Percentiles rank a stretch among this genome's conserved stretches.
Evolutionary conservation across 2,329 filamentous ascomycete species (phyloP).

Genomic region (Fusarium phyllophilum): DNA sequence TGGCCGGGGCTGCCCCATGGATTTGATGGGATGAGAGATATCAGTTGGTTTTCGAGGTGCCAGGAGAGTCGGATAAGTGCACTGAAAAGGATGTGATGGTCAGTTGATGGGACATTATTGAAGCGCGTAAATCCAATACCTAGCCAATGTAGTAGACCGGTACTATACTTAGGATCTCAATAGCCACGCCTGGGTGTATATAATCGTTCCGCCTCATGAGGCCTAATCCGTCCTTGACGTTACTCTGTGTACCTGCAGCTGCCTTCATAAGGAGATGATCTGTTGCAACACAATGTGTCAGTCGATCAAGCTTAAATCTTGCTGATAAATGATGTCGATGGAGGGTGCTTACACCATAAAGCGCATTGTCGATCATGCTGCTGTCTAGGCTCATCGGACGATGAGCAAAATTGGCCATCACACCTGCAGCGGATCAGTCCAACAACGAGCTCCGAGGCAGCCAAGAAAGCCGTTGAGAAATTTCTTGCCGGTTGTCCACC

Average conservation of each 20-base stretch:
- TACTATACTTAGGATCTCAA: too few species aligned
- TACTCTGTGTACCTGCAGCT: neutral
- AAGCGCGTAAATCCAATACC: too few species aligned
- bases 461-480: too few species aligned
- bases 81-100: conserved; percentile 1
- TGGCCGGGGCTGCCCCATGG: conserved; percentile 54
- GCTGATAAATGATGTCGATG: neutral
- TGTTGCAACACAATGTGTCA: neutral
- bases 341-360: neutral
- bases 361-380: neutral
- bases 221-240: too few species aligned
- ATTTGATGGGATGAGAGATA: conserved; percentile 38
- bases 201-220: neutral
- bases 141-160: fast-evolving
- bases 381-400: neutral
- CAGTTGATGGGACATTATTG: neutral
- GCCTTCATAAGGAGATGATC: neutral
- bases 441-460: neutral
- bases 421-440: neutral
- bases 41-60: conserved; percentile 7
- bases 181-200: neutral
- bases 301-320: neutral
- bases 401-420: fast-evolving
- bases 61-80: conserved; percentile 9
- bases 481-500: too few species aligned